Conservation (phyloP, 305 asterid genomes). For the Plantago coronopus region DNA sequence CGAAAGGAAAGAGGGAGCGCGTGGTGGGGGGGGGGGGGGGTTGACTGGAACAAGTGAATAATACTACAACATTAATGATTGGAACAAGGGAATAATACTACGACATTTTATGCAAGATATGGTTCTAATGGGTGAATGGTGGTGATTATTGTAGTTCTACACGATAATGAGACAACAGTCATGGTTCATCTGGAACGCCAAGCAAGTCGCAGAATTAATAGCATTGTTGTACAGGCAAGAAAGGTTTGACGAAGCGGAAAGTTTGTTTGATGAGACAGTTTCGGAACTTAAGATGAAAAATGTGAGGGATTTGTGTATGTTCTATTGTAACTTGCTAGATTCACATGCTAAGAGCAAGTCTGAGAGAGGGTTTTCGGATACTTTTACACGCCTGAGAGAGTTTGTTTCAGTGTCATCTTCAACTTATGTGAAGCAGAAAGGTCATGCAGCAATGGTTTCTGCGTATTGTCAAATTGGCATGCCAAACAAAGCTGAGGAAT, state of each 20-base stretch:
- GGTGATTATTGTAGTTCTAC: slow-evolving; percentile 55
- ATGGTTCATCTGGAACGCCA: slow-evolving; percentile 90
- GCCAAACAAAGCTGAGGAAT: slow-evolving; percentile 59
- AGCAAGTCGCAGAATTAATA: slow-evolving; percentile 69
- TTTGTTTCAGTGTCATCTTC: slow-evolving; percentile 46
- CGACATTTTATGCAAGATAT: no score
- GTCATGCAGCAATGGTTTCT: slow-evolving; percentile 53
- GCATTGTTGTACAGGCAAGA: slow-evolving; percentile 49
- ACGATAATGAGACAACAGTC: slow-evolving; percentile 50
- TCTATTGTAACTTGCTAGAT: slow-evolving; percentile 59
- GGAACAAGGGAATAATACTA: neutral
- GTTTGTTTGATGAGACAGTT: slow-evolving; percentile 43
- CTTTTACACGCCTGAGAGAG: slow-evolving; percentile 30
- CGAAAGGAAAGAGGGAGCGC: no score
- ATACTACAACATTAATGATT: no score
- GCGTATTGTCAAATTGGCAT: slow-evolving; percentile 60
- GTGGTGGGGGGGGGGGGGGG: no score
- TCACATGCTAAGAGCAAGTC: slow-evolving; percentile 53
- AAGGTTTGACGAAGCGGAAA: slow-evolving; percentile 48
- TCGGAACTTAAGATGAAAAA: slow-evolving; percentile 33
- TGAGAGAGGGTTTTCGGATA: slow-evolving; percentile 39
- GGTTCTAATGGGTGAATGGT: neutral
- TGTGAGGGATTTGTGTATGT: slow-evolving; percentile 58
- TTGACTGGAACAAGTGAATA: no score
- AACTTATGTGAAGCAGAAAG: slow-evolving; percentile 54